phyloP scores from a whole-genome alignment of 306 rosid species.

The Leucaena leucocephala region DNA sequence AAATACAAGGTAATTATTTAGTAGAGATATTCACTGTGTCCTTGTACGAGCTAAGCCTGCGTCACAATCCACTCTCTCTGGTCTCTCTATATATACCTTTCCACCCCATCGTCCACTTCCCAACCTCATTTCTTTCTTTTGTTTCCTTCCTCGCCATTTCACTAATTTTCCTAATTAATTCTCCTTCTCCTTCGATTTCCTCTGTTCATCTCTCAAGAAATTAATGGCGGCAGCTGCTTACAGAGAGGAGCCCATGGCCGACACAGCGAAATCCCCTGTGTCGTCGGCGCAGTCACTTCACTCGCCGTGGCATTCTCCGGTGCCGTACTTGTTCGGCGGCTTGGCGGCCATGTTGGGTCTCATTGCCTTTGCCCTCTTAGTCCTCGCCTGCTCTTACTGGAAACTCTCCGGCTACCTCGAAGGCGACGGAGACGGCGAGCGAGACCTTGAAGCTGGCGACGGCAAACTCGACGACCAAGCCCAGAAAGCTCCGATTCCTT shows the following conservation, averaged over 20 bases:
- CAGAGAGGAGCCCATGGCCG: constrained; percentile 61
- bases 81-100: constrained; percentile 56
- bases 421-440: constrained; percentile 36
- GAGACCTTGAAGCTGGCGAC: constrained; percentile 70
- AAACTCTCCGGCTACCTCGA: constrained; percentile 87
- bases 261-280: constrained; percentile 42
- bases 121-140: constrained; percentile 36
- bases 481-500: constrained; percentile 50
- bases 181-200: neutral
- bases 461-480: constrained; percentile 36
- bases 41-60: neutral
- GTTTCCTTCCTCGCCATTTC: neutral
- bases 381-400: constrained; percentile 97
- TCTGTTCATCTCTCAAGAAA: neutral
- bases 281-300: constrained; percentile 41
- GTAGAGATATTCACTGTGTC: neutral
- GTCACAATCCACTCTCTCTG: neutral
- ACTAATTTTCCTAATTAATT: neutral
- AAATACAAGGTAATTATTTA: neutral
- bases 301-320: constrained; percentile 98
- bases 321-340: constrained; percentile 90
- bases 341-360: constrained; percentile 96
- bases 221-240: constrained; percentile 72
- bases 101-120: constrained; percentile 40
- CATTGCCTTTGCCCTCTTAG: constrained; percentile 91